Percentiles rank a stretch among this genome's conserved stretches.
These are phyloP conservation scores for Keqinozyma sinolaborantium DNA, from an alignment of 1,139 yeast genomes.

Conservation along the genomic window DNA sequence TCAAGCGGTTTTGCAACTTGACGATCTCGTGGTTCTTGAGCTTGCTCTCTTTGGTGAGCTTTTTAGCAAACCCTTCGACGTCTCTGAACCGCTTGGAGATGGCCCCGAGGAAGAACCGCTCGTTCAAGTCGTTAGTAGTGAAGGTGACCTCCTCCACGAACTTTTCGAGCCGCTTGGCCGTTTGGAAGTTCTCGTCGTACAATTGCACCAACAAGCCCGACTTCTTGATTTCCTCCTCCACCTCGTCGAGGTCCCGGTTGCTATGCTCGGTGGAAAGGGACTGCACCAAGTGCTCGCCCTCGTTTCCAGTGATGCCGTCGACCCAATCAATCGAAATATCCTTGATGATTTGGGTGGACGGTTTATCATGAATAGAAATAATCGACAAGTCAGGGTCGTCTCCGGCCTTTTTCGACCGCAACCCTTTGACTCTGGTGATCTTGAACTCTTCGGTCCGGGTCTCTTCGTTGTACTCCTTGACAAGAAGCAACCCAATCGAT, in stretches of 20 bases:
- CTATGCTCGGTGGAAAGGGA: conserved; percentile 11
- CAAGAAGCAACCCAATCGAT: conserved; percentile 70
- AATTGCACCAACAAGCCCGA: conserved; percentile 13
- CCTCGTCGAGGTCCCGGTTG: conserved; percentile 8
- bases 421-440: conserved; percentile 69
- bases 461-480: conserved; percentile 29
- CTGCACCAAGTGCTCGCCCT: conserved; percentile 11
- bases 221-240: conserved; percentile 5
- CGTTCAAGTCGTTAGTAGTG: conserved; percentile 28
- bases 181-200: conserved; percentile 17
- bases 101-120: conserved; percentile 53
- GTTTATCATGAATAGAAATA: conserved; percentile 13
- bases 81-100: conserved; percentile 79
- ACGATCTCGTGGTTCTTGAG: conserved; percentile 42
- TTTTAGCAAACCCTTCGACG: conserved; percentile 88
- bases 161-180: conserved; percentile 18
- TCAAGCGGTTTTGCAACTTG: conserved; percentile 30
- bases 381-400: conserved; percentile 16
- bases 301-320: conserved; percentile 19
- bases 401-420: conserved; percentile 38
- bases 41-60: conserved; percentile 72
- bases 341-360: conserved; percentile 27
- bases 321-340: conserved; percentile 31
- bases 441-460: conserved; percentile 27
- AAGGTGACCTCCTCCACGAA: conserved; percentile 27